Percentiles rank a stretch among this genome's conserved stretches.
These are phyloP conservation scores for Pezicula rhizophila DNA, from an alignment of 2,329 filamentous ascomycete species.

Conservation along the genomic window DNA sequence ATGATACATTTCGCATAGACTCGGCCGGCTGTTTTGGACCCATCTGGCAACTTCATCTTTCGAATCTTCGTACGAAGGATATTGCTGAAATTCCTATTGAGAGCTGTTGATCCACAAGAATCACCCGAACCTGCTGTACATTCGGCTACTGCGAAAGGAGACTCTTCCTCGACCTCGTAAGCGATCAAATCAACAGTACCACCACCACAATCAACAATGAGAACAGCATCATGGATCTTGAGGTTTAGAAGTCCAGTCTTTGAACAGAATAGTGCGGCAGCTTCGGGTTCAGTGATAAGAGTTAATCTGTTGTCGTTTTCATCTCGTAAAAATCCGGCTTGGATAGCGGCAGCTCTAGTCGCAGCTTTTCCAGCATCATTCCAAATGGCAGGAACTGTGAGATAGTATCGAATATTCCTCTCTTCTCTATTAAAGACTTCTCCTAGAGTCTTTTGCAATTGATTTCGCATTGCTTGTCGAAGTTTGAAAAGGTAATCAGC, in stretches of 20 bases:
- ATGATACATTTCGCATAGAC: conserved; percentile 99
- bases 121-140: conserved; percentile 96
- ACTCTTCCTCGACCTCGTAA: conserved; percentile 97
- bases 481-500: conserved; percentile 98
- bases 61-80: conserved; percentile 95
- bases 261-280: conserved; percentile 93
- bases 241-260: conserved; percentile 94
- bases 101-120: conserved; percentile 94
- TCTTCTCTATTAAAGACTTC: conserved; percentile 98
- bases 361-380: conserved; percentile 98
- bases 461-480: conserved; percentile 91
- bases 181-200: conserved; percentile 98
- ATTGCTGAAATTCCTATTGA: conserved; percentile 98
- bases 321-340: conserved; percentile 92
- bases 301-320: conserved; percentile 97
- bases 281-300: conserved; percentile 92
- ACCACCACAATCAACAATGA: conserved; percentile 97
- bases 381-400: conserved; percentile 99
- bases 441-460: conserved; percentile 90
- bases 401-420: conserved; percentile 94
- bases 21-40: conserved; percentile 93
- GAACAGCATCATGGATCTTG: conserved; percentile 96
- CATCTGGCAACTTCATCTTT: conserved; percentile 98
- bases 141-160: conserved; percentile 92
- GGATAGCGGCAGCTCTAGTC: conserved; percentile 89